A percentile compares a stretch with the other conserved stretches of the same genome.
phyloP scores from a whole-genome alignment of 2,329 filamentous ascomycete species.

The Biscogniauxia mediterranea region DNA sequence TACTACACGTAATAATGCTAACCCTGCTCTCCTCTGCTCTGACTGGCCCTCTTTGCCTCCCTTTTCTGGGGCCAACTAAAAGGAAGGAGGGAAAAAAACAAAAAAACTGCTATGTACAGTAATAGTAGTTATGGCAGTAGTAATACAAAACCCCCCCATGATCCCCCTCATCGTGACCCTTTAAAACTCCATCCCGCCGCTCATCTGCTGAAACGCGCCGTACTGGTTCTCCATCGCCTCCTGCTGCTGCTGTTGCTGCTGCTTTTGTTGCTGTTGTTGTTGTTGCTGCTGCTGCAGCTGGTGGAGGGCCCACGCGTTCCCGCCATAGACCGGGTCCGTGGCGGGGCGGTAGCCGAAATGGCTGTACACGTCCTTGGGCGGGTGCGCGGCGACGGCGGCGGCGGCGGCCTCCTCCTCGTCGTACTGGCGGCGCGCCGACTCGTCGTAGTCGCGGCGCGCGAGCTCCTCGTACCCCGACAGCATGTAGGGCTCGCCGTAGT shows the following conservation, averaged over 20 bases:
- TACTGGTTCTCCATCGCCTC: constrained; percentile 66
- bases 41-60: not conserved
- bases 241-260: constrained; percentile 42
- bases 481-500: constrained; percentile 78
- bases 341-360: constrained; percentile 54
- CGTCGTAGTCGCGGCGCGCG: constrained; percentile 62
- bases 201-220: constrained; percentile 55
- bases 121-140: not conserved
- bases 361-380: constrained; percentile 42
- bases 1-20: too few relatives aligned
- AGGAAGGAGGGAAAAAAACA: not conserved
- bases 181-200: constrained; percentile 30
- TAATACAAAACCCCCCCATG: not conserved
- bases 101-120: not conserved
- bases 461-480: constrained; percentile 73
- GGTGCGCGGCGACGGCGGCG: constrained; percentile 6
- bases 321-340: constrained; percentile 68
- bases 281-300: constrained; percentile 14
- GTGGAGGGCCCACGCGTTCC: constrained; percentile 38
- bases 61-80: too few relatives aligned
- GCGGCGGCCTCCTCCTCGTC: constrained; percentile 32
- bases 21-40: not conserved
- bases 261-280: too few relatives aligned
- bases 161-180: too few relatives aligned
- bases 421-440: constrained; percentile 39